Evolutionary conservation across 306 rosid species (phyloP).

Genomic region (Comarum palustre): DNA sequence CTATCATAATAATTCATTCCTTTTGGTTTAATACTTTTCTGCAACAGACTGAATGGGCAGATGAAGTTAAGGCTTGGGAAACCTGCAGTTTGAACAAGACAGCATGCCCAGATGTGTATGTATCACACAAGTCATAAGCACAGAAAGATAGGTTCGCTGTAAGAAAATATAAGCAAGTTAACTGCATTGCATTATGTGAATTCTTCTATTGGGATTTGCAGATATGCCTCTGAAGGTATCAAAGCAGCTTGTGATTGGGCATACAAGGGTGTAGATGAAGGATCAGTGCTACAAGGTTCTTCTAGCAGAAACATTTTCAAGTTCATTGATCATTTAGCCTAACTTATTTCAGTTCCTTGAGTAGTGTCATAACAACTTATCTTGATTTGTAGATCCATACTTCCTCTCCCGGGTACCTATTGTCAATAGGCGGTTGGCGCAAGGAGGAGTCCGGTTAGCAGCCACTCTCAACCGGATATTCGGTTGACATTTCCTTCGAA

Average conservation of each 20-base stretch:
- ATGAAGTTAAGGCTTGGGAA: slow-evolving; percentile 66
- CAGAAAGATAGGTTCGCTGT: not conserved
- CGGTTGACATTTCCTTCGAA: slow-evolving; percentile 15
- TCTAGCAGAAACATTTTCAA: not conserved
- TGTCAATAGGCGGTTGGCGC: slow-evolving; percentile 61
- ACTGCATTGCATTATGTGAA: not conserved
- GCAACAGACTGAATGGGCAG: slow-evolving; percentile 63
- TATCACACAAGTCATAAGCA: not conserved
- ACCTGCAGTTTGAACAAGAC: slow-evolving; percentile 40
- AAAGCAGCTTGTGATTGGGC: slow-evolving; percentile 77
- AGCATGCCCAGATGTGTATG: slow-evolving; percentile 66
- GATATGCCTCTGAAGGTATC: slow-evolving; percentile 76
- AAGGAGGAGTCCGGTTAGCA: slow-evolving; percentile 88
- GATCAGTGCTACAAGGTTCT: slow-evolving; percentile 59
- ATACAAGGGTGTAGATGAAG: slow-evolving; percentile 57
- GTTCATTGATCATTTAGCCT: not conserved
- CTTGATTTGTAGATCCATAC: slow-evolving; percentile 55
- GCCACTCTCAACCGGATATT: slow-evolving; percentile 68
- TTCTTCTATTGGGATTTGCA: slow-evolving; percentile 21
- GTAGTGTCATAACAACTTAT: not conserved
- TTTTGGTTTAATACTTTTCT: slow-evolving; percentile 8
- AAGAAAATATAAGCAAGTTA: not conserved
- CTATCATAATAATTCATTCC: not conserved
- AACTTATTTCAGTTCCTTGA: not conserved
- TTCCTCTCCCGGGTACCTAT: slow-evolving; percentile 64